These are phyloP conservation scores for Scutellaria galericulata DNA, from an alignment of 257 asterid species.

Conservation along the genomic window DNA sequence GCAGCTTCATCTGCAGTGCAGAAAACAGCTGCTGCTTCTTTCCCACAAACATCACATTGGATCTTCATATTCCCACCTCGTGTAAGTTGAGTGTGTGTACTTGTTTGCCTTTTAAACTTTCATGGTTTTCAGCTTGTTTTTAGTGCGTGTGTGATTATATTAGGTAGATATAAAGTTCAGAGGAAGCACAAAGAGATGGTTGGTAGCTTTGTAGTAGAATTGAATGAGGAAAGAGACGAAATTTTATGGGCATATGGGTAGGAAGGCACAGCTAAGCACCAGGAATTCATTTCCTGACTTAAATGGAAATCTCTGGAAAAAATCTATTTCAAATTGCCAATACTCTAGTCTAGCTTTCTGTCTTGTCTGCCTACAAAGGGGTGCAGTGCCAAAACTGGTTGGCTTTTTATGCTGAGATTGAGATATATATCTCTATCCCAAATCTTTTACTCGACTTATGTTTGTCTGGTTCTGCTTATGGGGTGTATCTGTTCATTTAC, in stretches of 20 bases:
- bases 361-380: constrained; percentile 38
- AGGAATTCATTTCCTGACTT: constrained; percentile 39
- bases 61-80: constrained; percentile 59
- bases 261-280: constrained; percentile 53
- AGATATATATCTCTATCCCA: constrained; percentile 27
- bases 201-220: constrained; percentile 38
- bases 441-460: constrained; percentile 18
- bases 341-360: constrained; percentile 32
- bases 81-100: constrained; percentile 26
- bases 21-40: constrained; percentile 71
- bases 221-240: constrained; percentile 54
- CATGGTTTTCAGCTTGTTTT: background rate
- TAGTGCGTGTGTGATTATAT: constrained; percentile 30
- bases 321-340: constrained; percentile 36
- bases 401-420: constrained; percentile 37
- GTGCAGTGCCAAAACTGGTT: constrained; percentile 34
- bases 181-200: constrained; percentile 37
- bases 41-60: constrained; percentile 79
- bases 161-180: constrained; percentile 23
- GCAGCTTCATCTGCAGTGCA: constrained; percentile 93
- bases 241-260: constrained; percentile 63
- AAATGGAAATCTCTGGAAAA: constrained; percentile 54
- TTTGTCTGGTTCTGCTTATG: constrained; percentile 36
- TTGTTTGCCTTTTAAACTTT: constrained; percentile 14
- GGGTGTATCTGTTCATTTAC: constrained; percentile 44